These are phyloP conservation scores for Clarireedia hainanense DNA, from an alignment of 2,329 filamentous ascomycete species.

Conservation along the genomic window DNA sequence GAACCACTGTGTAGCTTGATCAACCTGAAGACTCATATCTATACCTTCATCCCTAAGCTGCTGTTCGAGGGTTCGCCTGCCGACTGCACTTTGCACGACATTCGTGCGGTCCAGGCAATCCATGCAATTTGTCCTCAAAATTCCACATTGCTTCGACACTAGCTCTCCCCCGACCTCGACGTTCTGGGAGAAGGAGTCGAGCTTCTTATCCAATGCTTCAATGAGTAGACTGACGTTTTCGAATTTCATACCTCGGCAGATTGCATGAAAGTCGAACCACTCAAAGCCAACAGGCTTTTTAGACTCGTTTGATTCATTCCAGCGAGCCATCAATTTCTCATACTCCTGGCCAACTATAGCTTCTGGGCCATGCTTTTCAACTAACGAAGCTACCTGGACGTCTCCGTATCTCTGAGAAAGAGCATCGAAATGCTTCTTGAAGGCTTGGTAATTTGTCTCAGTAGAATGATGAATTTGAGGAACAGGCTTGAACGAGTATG, in stretches of 20 bases:
- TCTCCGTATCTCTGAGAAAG: slow-evolving; percentile 64
- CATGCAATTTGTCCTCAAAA: slow-evolving; percentile 97
- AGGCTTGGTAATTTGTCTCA: slow-evolving; percentile 70
- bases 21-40: slow-evolving; percentile 64
- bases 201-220: slow-evolving; percentile 55
- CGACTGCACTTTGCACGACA: slow-evolving; percentile 89
- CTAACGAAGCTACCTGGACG: slow-evolving; percentile 72
- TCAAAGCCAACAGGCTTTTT: slow-evolving; percentile 57
- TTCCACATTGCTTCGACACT: slow-evolving; percentile 54
- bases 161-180: slow-evolving; percentile 42
- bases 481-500: slow-evolving; percentile 85
- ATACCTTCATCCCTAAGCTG: slow-evolving; percentile 73
- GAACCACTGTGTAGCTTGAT: slow-evolving; percentile 67
- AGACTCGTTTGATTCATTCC: slow-evolving; percentile 50
- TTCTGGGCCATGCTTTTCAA: slow-evolving; percentile 84
- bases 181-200: slow-evolving; percentile 67
- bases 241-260: slow-evolving; percentile 94
- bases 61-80: slow-evolving; percentile 69
- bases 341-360: slow-evolving; percentile 71
- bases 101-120: slow-evolving; percentile 96
- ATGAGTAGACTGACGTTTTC: slow-evolving; percentile 84
- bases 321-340: slow-evolving; percentile 54
- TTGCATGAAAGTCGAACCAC: slow-evolving; percentile 96
- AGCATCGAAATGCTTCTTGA: slow-evolving; percentile 69
- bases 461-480: slow-evolving; percentile 75